A percentile compares a stretch with the other conserved stretches of the same genome.
Conservation (phyloP, 208 protist genomes). For the Leishmania braziliensis region DNA sequence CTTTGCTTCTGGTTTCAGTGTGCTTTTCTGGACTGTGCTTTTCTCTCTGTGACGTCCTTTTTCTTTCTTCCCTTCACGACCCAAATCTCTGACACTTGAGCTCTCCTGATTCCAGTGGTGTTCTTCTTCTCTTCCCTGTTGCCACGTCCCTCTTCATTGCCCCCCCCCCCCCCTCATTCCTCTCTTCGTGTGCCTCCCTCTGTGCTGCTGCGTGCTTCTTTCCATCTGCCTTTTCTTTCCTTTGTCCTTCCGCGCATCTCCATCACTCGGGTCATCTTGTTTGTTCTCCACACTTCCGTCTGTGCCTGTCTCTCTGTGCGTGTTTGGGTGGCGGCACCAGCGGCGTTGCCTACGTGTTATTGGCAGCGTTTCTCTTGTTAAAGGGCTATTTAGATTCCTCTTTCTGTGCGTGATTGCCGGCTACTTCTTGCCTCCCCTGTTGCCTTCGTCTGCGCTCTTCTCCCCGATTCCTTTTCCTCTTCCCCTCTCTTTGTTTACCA, state of each 20-base stretch:
- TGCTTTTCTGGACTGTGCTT: background rate
- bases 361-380: background rate
- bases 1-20: background rate
- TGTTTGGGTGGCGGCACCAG: background rate
- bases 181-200: background rate
- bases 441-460: conserved; percentile 7
- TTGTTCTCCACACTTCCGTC: conserved; percentile 2
- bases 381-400: conserved; percentile 11
- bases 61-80: conserved; percentile 13
- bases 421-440: background rate
- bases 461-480: background rate
- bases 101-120: background rate
- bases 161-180: conserved; percentile 8
- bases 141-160: background rate
- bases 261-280: conserved; percentile 12
- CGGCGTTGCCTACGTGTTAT: background rate
- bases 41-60: conserved; percentile 1
- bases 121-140: background rate
- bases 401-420: conserved; percentile 11
- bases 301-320: background rate
- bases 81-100: background rate
- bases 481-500: conserved; percentile 5
- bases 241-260: conserved; percentile 1
- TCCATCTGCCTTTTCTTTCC: conserved; percentile 16
- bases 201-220: background rate